Conservation (phyloP, 2,329 filamentous ascomycete genomes). For the Pseudogymnoascus sp. region DNA sequence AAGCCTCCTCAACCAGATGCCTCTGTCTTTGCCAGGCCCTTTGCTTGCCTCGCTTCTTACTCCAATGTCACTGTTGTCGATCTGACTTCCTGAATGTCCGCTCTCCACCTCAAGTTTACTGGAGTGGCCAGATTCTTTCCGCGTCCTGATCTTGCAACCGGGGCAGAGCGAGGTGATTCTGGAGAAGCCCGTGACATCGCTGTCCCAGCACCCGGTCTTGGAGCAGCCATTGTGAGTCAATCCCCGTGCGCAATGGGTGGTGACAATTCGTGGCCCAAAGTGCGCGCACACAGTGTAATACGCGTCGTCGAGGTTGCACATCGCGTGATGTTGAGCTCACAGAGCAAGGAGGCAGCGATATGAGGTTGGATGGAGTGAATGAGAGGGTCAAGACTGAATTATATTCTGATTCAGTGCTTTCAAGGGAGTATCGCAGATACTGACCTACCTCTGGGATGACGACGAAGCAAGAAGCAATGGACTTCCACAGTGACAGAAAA, state of each 20-base stretch:
- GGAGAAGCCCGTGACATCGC: neutral
- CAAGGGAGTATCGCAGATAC: neutral
- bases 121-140: neutral
- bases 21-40: neutral
- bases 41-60: conserved; percentile 3
- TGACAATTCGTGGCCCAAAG: neutral
- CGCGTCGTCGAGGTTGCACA: neutral
- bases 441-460: neutral
- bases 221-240: neutral
- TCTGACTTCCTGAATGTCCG: neutral
- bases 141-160: neutral
- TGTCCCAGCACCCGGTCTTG: neutral
- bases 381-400: neutral
- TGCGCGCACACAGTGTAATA: neutral
- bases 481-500: neutral
- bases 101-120: neutral
- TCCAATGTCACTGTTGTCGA: neutral
- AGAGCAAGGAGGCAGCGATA: neutral
- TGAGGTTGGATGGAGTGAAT: neutral
- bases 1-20: neutral
- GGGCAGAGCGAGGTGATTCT: neutral
- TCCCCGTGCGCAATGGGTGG: neutral
- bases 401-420: neutral
- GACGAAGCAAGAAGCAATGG: neutral
- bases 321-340: neutral